Conservation (phyloP, 176 grass and related monocot species). For the Oryza brachyantha region DNA sequence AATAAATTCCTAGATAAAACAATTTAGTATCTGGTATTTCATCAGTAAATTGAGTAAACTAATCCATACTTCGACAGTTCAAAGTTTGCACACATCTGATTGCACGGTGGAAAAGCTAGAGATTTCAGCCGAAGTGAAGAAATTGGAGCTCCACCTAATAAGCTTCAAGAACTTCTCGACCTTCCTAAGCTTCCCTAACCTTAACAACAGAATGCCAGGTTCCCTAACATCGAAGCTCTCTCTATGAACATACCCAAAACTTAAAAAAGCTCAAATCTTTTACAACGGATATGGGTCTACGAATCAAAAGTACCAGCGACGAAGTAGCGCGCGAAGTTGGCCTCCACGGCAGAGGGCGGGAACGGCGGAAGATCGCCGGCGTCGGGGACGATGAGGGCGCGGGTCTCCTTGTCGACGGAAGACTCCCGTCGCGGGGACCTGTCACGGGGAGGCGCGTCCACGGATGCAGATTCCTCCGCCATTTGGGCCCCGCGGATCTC, state of each 20-base stretch:
- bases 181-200: background rate
- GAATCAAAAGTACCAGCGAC: slow-evolving; percentile 16
- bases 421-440: background rate
- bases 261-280: background rate
- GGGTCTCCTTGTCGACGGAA: slow-evolving; percentile 42
- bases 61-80: background rate
- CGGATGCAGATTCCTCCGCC: background rate
- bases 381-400: slow-evolving; percentile 55
- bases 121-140: background rate
- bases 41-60: background rate
- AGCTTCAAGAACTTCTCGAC: background rate
- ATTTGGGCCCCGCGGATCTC: background rate
- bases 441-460: background rate
- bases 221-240: background rate
- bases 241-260: background rate
- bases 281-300: background rate
- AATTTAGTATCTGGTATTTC: background rate
- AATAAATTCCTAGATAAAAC: background rate
- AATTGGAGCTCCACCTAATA: background rate
- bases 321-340: slow-evolving; percentile 76
- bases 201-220: background rate
- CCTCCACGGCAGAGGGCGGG: slow-evolving; percentile 66
- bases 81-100: background rate
- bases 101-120: background rate
- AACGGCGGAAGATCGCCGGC: slow-evolving; percentile 46